Base-by-base conservation (phyloP, 2,329 filamentous ascomycete species). In the Chrysoporthe cubensis region DNA sequence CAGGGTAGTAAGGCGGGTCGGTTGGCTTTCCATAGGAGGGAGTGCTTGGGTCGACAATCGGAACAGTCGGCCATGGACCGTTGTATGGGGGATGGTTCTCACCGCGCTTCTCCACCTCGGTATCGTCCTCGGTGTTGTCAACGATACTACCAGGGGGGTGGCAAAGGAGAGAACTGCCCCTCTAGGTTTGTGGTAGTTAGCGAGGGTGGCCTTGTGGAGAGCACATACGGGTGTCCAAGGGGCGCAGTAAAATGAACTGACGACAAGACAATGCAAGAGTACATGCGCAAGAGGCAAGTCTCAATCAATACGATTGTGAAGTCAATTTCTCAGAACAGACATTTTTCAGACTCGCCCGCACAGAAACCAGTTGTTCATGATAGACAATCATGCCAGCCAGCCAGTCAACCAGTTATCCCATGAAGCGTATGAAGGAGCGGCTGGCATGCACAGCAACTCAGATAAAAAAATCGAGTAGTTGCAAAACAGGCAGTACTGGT, bases 141-240 rank as follows among this genome's bases (percentile, higher is more conserved):
- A 26, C 26, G 18, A 58, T 2, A 6, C 5, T 11, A 14, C 14
- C 7, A 21, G 34, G 63, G 13, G 43, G 14, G 32, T 58, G 50
- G 54, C 63, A 65, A n/a, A 65, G 52, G 21, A 50, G 7, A 32
- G 40, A 43, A 16, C n/a, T 58, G 7, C 43, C 52, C n/a, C 59
- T n/a, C 63, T 65, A 18, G 37, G 48, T 26, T 4, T 4, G 8
- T 4, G n/a, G 13, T 16, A 2, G 43, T 58, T 18, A 58, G 52
- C 32, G n/a, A 43, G 18, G n/a, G n/a, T 1, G 34, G 34, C 40
- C 56, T 46, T 46, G 5, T 46, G 32, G 58, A 44, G n/a, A 14
- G 52, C 26, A 56, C 3, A 5, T 13, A 50, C 5, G 26, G 52
- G n/a, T 7, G 52, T 8, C 26, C 18, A 40, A 40, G 37, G 37